A percentile compares a stretch with the other conserved stretches of the same genome.
These are phyloP conservation scores for Sporothrix euskadiensis DNA, from an alignment of 2,329 filamentous ascomycete genomes.

Conservation along the genomic window DNA sequence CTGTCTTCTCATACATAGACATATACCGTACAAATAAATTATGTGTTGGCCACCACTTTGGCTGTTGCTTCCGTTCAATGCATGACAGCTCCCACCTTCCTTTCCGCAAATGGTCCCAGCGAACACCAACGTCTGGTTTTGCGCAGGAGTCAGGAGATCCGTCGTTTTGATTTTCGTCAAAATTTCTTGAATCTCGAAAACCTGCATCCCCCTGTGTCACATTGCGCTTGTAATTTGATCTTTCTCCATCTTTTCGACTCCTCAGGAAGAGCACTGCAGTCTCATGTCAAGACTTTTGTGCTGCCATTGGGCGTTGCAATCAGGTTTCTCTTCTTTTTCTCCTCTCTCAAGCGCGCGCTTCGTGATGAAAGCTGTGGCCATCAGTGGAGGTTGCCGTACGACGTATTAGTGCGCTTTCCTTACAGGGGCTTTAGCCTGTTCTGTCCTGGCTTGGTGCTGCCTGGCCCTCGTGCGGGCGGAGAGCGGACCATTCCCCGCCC, in stretches of 20 bases:
- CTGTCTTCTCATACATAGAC: neutral
- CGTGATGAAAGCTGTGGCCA: slow-evolving; percentile 12
- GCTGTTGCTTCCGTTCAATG: neutral
- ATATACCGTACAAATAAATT: neutral
- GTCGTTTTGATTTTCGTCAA: neutral
- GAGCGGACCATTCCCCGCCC: neutral
- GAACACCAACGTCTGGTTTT: neutral
- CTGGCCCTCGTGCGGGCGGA: neutral
- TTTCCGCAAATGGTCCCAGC: neutral
- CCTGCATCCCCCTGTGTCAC: slow-evolving; percentile 13
- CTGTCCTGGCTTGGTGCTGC: neutral
- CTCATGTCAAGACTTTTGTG: slow-evolving; percentile 1
- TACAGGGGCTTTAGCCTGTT: slow-evolving; percentile 1
- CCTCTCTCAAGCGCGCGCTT: slow-evolving; percentile 22
- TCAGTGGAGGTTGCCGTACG: slow-evolving; percentile 15
- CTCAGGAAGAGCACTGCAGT: neutral
- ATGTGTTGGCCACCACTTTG: neutral
- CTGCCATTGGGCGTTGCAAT: slow-evolving; percentile 8
- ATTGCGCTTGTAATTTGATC: neutral
- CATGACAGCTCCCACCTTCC: neutral
- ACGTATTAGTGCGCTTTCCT: slow-evolving; percentile 12
- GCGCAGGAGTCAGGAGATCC: slow-evolving; percentile 18
- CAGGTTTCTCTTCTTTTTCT: neutral
- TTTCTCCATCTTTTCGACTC: neutral
- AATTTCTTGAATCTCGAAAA: neutral